Base-by-base conservation (phyloP, 1,139 yeast genomes). In the Yamadazyma triangularis region DNA sequence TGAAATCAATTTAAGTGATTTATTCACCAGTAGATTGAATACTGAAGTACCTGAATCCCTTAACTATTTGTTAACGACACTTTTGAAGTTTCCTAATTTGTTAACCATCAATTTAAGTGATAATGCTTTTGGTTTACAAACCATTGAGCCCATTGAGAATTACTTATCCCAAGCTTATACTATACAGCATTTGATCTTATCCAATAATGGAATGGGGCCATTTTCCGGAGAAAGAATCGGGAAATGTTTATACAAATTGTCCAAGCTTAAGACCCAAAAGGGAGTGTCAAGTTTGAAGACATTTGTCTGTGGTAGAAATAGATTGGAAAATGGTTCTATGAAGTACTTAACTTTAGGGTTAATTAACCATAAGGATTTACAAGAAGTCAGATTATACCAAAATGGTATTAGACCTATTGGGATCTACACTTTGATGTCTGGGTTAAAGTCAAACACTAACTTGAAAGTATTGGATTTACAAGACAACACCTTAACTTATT, bases 141-240 rank as follows among this genome's bases (percentile, higher is more conserved):
- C 97, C 20, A 87, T 91, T 40, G 95, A 83, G 39, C 94, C 93
- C 10, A 73, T 91, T 39, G 96, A 89, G 51, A 70, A 65, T 23
- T 89, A 82, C 49, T 67, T 93, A 41, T 64, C 85, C 11, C 71
- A 79, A 47, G 95, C 94, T 28, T 70, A 77, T 12, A 79, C 95
- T 15, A 63, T 91, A 36, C 82, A 85, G 56, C 96, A 91, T 53
- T 73, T 93, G 55, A 79, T 86, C 41, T 68, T 93, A 42, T 83
- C 96, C 28, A 91, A 91, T 60, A 91, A 93, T 56, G 98, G 98
- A 33, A 81, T 91, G 78, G 98, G 98, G 14, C 98, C 98, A 19
- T 84, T 83, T 57, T 95, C 97, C 0, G 98, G 98, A 46, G 82
- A 93, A 32, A 75, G 95, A 56, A 84, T 91, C 43, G 98, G 96